Evolutionary conservation across 306 rosid species (phyloP), one percentile per base, ranked within the genome.

Genomic region (Rubus idaeus): DNA sequence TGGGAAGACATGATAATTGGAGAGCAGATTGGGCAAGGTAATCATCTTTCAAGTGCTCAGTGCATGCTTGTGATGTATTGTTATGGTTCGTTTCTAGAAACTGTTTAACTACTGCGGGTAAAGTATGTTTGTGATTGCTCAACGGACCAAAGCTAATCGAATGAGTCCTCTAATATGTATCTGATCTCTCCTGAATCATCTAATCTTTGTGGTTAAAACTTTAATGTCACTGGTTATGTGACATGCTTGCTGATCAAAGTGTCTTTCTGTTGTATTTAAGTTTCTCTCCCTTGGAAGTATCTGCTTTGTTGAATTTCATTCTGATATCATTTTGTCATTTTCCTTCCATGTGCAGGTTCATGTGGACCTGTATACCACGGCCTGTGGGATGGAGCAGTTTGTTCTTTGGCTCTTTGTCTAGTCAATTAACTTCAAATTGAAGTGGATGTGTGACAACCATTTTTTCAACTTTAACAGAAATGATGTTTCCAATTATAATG

Each of bases 311-410:
- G 37, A 35, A 8, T 62, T 35, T 35, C 67, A 13, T 42, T 68
- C 71, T 70, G 76, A 83, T 80, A 62, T 73, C 49, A n/a, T 72
- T 64, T 71, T 42, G 17, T 65, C 52, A 53, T 74, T 77, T 53
- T 26, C 69, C 53, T 82, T n/a, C 75, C 68, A 35, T 82, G 42
- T 85, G 77, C 94, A 92, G 98, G 99, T 83, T 89, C 97, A 74
- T 91, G 97, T 77, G 99, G 99, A 88, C 91, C 96, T 81, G 98
- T 95, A 7, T 95, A 95, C 87, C 97, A 89, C 86, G 97, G 87
- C 70, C 88, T 90, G 96, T 95, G 98, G 97, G 88, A 87, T 79
- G 99, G 99, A 95, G 92, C 97, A 73, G 98, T 95, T 89, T 81
- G 97, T 91, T 78, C 85, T 81, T 74, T 70, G 73, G 74, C 95